A percentile compares a stretch with the other conserved stretches of the same genome.
Evolutionary conservation across 768 basidiomycete genomes (phyloP).

Genomic region (Lentinula sp.): DNA sequence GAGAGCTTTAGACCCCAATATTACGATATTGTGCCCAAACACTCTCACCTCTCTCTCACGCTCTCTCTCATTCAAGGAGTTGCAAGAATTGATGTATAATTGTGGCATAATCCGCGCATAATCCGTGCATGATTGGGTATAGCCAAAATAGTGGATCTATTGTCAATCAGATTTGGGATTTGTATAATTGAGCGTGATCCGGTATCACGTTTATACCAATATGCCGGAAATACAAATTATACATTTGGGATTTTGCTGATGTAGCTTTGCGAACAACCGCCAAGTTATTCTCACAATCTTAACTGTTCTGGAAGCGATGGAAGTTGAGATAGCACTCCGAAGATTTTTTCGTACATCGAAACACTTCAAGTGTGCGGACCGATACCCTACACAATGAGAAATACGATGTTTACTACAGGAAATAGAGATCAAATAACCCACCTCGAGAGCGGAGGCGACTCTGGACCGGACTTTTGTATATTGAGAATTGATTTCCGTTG

Average conservation of each 20-base stretch:
- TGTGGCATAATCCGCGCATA: too few relatives aligned
- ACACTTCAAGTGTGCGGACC: background rate
- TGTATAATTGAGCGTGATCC: too few relatives aligned
- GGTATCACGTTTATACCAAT: too few relatives aligned
- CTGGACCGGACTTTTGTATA: conserved; percentile 15
- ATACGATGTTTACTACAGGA: background rate
- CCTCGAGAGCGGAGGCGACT: conserved; percentile 12
- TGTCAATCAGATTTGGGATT: too few relatives aligned
- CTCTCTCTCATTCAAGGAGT: background rate
- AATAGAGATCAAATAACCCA: background rate
- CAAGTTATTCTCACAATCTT: conserved; percentile 12
- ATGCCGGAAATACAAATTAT: too few relatives aligned
- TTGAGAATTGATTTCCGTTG: conserved; percentile 16
- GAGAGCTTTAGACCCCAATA: background rate
- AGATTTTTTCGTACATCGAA: conserved; percentile 11
- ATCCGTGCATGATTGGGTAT: too few relatives aligned
- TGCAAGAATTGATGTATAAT: background rate
- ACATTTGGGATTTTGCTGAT: too few relatives aligned
- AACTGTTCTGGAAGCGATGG: conserved; percentile 7
- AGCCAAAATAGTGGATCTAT: too few relatives aligned
- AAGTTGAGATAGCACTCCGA: conserved; percentile 9
- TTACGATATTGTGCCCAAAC: background rate
- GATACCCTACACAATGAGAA: background rate
- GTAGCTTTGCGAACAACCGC: background rate
- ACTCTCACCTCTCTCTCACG: background rate